A percentile compares a stretch with the other conserved stretches of the same genome.
phyloP scores from a whole-genome alignment of 371 early-diverging fungal species.

The Mucor lusitanicus region DNA sequence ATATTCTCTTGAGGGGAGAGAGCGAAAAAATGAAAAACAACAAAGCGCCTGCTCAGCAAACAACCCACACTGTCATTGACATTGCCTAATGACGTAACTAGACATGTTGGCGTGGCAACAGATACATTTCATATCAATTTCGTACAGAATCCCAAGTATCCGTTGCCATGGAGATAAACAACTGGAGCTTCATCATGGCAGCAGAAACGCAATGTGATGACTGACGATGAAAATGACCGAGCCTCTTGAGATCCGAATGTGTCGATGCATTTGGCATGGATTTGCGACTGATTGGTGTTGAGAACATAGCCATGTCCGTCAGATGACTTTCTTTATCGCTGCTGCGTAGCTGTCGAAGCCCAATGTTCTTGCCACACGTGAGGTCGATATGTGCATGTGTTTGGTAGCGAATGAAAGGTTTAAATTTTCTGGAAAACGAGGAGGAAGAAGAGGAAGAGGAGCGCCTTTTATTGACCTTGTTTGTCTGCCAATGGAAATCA shows the following conservation, averaged over 20 bases:
- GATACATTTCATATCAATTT: too few species aligned
- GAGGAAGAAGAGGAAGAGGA: background rate
- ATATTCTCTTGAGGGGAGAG: background rate
- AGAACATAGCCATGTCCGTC: background rate
- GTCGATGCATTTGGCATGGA: too few species aligned
- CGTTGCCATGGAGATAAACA: too few species aligned
- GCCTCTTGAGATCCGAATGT: too few species aligned
- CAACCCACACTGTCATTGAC: background rate
- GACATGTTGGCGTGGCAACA: too few species aligned
- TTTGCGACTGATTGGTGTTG: background rate
- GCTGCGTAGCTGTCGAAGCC: background rate
- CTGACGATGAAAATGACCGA: too few species aligned
- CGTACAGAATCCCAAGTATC: too few species aligned
- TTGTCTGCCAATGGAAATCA: background rate
- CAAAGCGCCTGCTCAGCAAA: background rate
- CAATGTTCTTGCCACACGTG: background rate
- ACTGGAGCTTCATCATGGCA: too few species aligned
- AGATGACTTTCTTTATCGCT: background rate
- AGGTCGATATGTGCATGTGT: background rate
- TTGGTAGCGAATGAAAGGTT: background rate
- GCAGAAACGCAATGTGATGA: too few species aligned
- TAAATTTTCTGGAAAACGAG: background rate
- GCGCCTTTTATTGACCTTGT: background rate
- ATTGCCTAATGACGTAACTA: too few species aligned
- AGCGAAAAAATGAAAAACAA: background rate